phyloP scores from a whole-genome alignment of 2,329 filamentous ascomycete species.

The Exserohilum turcica region DNA sequence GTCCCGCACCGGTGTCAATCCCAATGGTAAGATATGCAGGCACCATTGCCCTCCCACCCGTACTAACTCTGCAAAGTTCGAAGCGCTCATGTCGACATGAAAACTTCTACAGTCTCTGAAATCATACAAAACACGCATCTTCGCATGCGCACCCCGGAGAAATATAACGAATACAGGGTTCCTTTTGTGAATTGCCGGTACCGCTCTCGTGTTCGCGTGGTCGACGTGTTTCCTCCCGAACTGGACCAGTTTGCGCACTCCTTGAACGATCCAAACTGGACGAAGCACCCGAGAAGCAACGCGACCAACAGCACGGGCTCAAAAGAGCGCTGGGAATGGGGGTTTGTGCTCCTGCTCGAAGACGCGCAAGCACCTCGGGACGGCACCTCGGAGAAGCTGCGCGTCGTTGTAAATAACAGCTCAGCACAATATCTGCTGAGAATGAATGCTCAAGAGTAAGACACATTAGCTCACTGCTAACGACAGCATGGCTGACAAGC shows the following conservation, averaged over 20 bases:
- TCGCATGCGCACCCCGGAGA: constrained; percentile 30
- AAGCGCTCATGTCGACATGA: constrained; percentile 50
- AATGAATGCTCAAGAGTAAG: constrained; percentile 61
- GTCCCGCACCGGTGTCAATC: constrained; percentile 40
- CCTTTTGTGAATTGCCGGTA: constrained; percentile 79
- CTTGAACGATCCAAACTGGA: constrained; percentile 46
- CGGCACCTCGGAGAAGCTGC: constrained; percentile 54
- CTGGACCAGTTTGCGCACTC: constrained; percentile 71
- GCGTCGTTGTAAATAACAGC: constrained; percentile 66
- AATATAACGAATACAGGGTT: constrained; percentile 54
- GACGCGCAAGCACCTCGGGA: constrained; percentile 57
- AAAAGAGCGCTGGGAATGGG: constrained; percentile 75
- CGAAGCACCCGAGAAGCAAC: constrained; percentile 48
- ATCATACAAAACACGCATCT: constrained; percentile 57
- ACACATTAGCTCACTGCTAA: not conserved
- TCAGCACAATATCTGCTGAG: constrained; percentile 63
- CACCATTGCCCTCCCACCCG: not conserved
- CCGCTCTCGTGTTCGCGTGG: constrained; percentile 71
- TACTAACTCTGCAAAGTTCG: constrained; percentile 50
- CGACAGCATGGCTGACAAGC: constrained; percentile 9
- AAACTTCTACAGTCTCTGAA: constrained; percentile 43
- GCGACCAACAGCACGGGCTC: constrained; percentile 40
- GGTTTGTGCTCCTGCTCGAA: constrained; percentile 78
- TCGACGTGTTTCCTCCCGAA: constrained; percentile 75
- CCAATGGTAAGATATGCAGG: constrained; percentile 45